A percentile compares a stretch with the other conserved stretches of the same genome.
These are phyloP conservation scores for Smallanthus sonchifolius DNA, from an alignment of 129 eudicot species.

Conservation along the genomic window DNA sequence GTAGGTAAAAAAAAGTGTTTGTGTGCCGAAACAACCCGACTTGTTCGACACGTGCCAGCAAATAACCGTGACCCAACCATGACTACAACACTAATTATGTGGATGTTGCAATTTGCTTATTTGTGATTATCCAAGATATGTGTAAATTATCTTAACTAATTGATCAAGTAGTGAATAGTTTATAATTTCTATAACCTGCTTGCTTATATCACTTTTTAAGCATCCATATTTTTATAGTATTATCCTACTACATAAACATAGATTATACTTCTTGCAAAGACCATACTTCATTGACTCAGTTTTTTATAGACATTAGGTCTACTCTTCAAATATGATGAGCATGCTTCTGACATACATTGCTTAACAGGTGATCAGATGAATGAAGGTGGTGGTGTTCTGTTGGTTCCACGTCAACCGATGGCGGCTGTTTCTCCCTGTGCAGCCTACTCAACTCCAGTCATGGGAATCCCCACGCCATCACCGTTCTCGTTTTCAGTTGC, in stretches of 20 bases:
- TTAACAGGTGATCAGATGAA: slow-evolving; percentile 1
- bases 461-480: slow-evolving; percentile 44
- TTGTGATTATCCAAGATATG: neutral
- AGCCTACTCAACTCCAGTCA: slow-evolving; percentile 30
- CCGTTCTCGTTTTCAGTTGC: slow-evolving; percentile 56
- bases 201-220: neutral
- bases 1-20: too few species aligned
- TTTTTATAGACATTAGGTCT: neutral
- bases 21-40: too few species aligned
- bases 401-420: slow-evolving; percentile 24
- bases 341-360: neutral
- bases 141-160: neutral
- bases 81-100: too few species aligned
- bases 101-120: too few species aligned
- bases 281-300: slow-evolving; percentile 27
- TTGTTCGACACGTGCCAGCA: too few species aligned
- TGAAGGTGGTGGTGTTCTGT: slow-evolving; percentile 16
- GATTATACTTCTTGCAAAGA: slow-evolving; percentile 25
- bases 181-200: slow-evolving; percentile 15
- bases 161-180: slow-evolving; percentile 10
- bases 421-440: slow-evolving; percentile 39
- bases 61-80: too few species aligned
- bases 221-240: neutral
- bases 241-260: neutral
- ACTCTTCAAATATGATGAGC: neutral